phyloP scores from a whole-genome alignment of 768 basidiomycete genomes.

The Mycena maculata region DNA sequence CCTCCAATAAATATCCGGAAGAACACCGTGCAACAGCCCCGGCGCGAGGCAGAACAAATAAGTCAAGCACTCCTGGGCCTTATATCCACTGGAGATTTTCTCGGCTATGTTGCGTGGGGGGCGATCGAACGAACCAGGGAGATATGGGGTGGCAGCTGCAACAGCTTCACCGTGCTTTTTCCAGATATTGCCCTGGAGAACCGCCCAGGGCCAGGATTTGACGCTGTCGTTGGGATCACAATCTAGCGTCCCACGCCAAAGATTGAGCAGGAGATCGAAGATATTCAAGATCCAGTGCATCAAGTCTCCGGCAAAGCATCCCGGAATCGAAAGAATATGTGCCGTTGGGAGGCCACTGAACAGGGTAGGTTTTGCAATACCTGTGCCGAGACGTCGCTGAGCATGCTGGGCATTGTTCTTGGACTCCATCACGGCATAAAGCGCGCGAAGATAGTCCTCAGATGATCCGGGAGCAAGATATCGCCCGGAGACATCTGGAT shows the following conservation, averaged over 20 bases:
- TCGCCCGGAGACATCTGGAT: conserved; percentile 38
- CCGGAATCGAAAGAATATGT: conserved; percentile 40
- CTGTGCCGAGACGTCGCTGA: conserved; percentile 36
- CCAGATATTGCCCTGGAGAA: conserved; percentile 34
- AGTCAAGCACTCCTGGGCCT: conserved; percentile 40
- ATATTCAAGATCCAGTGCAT: conserved; percentile 50
- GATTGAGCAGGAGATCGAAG: conserved; percentile 14
- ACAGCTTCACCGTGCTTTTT: conserved; percentile 32
- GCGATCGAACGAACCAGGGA: conserved; percentile 28
- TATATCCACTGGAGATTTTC: conserved; percentile 42
- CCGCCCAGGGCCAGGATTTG: conserved; percentile 46
- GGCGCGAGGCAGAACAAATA: conserved; percentile 37
- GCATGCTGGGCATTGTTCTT: conserved; percentile 36
- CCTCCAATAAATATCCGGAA: conserved; percentile 29
- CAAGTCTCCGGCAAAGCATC: conserved; percentile 46
- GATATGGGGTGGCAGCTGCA: conserved; percentile 15
- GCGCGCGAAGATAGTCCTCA: conserved; percentile 24
- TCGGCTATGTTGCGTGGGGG: conserved; percentile 41
- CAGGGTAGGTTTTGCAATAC: conserved; percentile 49
- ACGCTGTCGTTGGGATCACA: conserved; percentile 37
- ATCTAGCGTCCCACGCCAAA: conserved; percentile 40
- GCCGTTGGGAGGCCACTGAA: conserved; percentile 46
- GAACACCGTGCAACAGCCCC: conserved; percentile 28
- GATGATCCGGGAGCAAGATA: conserved; percentile 21
- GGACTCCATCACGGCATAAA: conserved; percentile 26